These are phyloP conservation scores for Candida anutae DNA, from an alignment of 1,139 yeast species.

Conservation along the genomic window DNA sequence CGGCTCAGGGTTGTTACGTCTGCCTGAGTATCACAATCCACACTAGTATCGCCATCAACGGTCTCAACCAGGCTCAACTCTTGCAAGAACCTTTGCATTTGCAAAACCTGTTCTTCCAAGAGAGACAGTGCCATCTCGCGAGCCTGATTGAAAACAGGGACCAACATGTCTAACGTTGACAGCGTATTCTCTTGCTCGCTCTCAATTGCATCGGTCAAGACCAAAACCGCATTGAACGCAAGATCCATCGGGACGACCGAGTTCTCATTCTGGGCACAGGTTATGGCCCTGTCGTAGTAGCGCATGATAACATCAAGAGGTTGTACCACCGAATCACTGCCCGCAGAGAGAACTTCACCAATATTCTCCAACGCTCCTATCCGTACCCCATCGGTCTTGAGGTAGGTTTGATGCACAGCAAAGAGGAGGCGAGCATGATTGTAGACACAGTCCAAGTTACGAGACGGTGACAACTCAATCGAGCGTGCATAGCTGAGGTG, in stretches of 20 bases:
- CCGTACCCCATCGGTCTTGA: slow-evolving; percentile 36
- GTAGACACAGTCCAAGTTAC: slow-evolving; percentile 32
- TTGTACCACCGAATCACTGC: slow-evolving; percentile 29
- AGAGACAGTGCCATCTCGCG: slow-evolving; percentile 12
- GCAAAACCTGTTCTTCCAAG: slow-evolving; percentile 16
- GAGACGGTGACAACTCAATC: slow-evolving; percentile 11
- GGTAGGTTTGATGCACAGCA: slow-evolving; percentile 39
- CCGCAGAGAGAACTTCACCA: slow-evolving; percentile 30
- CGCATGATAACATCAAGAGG: slow-evolving; percentile 22
- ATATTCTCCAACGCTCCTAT: slow-evolving; percentile 30
- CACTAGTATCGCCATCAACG: background rate
- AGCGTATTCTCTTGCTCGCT: slow-evolving; percentile 14
- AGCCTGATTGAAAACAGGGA: slow-evolving; percentile 13
- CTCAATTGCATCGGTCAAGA: slow-evolving; percentile 42
- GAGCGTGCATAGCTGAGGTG: slow-evolving; percentile 28
- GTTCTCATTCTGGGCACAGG: slow-evolving; percentile 9
- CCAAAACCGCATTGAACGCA: slow-evolving; percentile 38
- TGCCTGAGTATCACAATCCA: background rate
- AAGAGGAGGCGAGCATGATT: slow-evolving; percentile 42
- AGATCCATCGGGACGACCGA: slow-evolving; percentile 28
- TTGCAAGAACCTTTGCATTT: slow-evolving; percentile 18
- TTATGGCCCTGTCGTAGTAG: slow-evolving; percentile 33
- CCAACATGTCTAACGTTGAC: slow-evolving; percentile 8
- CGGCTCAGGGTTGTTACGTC: background rate
- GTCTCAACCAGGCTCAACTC: slow-evolving; percentile 14